Evolutionary conservation across 2,329 filamentous ascomycete species (phyloP).

Genomic region (Torrubiellomyces zombiae): DNA sequence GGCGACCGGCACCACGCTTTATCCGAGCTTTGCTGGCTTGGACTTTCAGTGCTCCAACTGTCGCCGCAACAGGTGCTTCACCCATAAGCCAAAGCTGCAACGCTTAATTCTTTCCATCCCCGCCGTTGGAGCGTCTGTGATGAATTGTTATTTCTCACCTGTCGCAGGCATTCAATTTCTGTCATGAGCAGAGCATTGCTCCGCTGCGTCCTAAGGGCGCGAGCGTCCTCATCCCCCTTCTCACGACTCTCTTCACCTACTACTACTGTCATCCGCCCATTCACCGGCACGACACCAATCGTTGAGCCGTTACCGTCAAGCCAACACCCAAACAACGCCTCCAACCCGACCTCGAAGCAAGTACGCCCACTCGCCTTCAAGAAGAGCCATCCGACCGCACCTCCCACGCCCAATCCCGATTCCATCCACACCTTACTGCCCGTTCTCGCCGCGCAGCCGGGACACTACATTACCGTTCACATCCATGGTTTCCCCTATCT

Average conservation of each 20-base stretch:
- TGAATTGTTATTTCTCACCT: too few species aligned
- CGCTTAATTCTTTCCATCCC: too few species aligned
- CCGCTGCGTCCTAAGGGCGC: constrained; percentile 41
- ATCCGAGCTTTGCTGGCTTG: too few species aligned
- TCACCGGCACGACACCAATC: constrained; percentile 34
- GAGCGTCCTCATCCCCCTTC: constrained; percentile 9
- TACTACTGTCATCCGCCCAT: constrained; percentile 16
- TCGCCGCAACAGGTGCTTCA: too few species aligned
- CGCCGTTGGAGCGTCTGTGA: too few species aligned
- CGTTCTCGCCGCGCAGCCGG: constrained; percentile 53
- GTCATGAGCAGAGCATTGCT: constrained; percentile 46
- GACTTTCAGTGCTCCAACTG: too few species aligned
- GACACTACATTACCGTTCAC: constrained; percentile 65
- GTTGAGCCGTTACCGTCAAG: constrained; percentile 23
- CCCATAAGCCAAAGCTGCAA: too few species aligned
- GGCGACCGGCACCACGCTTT: too few species aligned
- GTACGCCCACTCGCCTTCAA: constrained; percentile 21
- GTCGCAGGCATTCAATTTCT: too few species aligned
- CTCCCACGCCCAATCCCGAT: constrained; percentile 27
- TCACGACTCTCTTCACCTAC: constrained; percentile 10
- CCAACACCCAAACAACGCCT: constrained; percentile 18
- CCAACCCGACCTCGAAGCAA: constrained; percentile 17
- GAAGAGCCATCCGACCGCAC: constrained; percentile 20
- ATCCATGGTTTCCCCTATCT: constrained; percentile 70
- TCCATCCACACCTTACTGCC: constrained; percentile 48